Base-by-base conservation (phyloP, 768 basidiomycete species). In the Amanita pallidorosea region DNA sequence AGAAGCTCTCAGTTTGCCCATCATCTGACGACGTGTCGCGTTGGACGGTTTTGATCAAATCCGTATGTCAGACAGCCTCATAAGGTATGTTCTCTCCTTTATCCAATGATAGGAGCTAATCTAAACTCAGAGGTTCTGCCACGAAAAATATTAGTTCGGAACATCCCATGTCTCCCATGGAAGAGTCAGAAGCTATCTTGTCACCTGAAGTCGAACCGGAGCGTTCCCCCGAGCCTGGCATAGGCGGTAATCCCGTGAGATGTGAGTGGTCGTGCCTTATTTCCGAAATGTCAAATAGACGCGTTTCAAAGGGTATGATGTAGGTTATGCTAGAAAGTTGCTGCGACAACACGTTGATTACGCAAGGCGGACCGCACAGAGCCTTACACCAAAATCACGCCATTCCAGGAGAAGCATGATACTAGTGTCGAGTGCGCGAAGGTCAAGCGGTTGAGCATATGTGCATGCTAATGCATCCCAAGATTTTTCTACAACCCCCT, bases 401-500 rank as follows among this genome's bases (percentile, higher is more conserved):
- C 88, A 23, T 91, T 91, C 63, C 87, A 90, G 63, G 86, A 89
- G 68, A 80, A 73, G 59, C 75, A 81, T 61, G 88, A 91, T 61
- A 87, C 88, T 20, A 86, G 80, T 56, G 75, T 91, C 55, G 89
- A 90, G 88, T 88, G 58, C 57, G 83, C 70, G 25, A 45, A 33
- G 17, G 47, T 37, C 13, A 27, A 11, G 9, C 18, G 31, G 12
- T 46, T 20, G 17, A 23, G 36, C 23, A 29, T 49, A 46, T 34
- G 35, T 50, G 9, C 35, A 38, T 40, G 45, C 51, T 42, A 25
- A 47, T 22, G 11, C 51, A 34, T 54, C 31, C 35, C n/a, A 46
- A 90, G 88, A 58, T 92, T 91, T 68, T 87, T 92, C 63, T 92
- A 86, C 69, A 88, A 84, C 52, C 89, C 88, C 3, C 69, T 88